Evolutionary conservation across 164 flowering plant genomes (phyloP).

Genomic region (Vitis vinifera): ASM3070453v1 NC_081809.1:6020501-6021000

Average conservation of each 20-base stretch:
- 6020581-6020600: constrained; percentile 64
- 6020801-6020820: constrained; percentile 74
- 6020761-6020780: constrained; percentile 60
- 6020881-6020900: constrained; percentile 65
- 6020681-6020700: not conserved
- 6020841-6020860: constrained; percentile 93
- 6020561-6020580: constrained; percentile 45
- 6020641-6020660: not conserved
- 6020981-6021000: constrained; percentile 76
- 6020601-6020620: constrained; percentile 75
- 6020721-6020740: constrained; percentile 50
- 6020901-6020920: constrained; percentile 71
- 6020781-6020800: constrained; percentile 65
- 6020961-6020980: constrained; percentile 81
- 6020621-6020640: constrained; percentile 82
- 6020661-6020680: not conserved
- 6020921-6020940: constrained; percentile 96
- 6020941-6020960: constrained; percentile 88
- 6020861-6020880: constrained; percentile 84
- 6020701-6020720: not conserved
- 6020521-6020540: constrained; percentile 86
- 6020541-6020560: constrained; percentile 59
- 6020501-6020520: constrained; percentile 79
- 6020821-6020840: constrained; percentile 75
- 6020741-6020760: constrained; percentile 51